Evolutionary conservation across 495 filamentous ascomycete genomes (phyloP).

Genomic region (Aeminium ludgeri): DNA sequence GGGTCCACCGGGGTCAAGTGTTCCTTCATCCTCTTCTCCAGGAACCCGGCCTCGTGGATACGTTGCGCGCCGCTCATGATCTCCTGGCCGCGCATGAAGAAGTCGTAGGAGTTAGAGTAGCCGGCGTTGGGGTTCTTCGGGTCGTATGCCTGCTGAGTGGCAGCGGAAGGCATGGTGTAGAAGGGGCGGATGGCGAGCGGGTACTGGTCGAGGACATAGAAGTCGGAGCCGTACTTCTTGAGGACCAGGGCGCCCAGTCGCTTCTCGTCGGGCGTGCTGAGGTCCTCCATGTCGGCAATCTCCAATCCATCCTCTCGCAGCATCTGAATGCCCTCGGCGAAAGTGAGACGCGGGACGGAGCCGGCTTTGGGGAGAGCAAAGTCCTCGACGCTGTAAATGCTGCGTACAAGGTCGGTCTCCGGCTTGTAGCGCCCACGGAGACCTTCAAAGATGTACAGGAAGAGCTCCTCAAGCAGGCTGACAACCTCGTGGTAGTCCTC

Average conservation of each 20-base stretch:
- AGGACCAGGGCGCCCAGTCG: slow-evolving; percentile 71
- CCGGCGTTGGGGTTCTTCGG: slow-evolving; percentile 52
- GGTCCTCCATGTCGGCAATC: slow-evolving; percentile 55
- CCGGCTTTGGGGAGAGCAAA: slow-evolving; percentile 41
- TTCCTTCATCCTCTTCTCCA: slow-evolving; percentile 47
- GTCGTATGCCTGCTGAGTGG: slow-evolving; percentile 37
- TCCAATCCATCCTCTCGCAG: slow-evolving; percentile 64
- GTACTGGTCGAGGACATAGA: slow-evolving; percentile 86
- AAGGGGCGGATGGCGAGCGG: slow-evolving; percentile 72
- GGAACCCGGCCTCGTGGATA: slow-evolving; percentile 54
- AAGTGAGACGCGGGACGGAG: slow-evolving; percentile 66
- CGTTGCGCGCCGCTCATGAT: slow-evolving; percentile 79
- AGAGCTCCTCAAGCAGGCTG: slow-evolving; percentile 26
- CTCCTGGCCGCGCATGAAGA: slow-evolving; percentile 88
- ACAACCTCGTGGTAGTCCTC: slow-evolving; percentile 33
- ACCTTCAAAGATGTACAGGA: slow-evolving; percentile 31
- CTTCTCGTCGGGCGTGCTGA: slow-evolving; percentile 73
- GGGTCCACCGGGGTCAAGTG: slow-evolving; percentile 56
- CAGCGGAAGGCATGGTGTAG: slow-evolving; percentile 68
- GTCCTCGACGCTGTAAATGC: slow-evolving; percentile 27
- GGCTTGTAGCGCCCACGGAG: slow-evolving; percentile 22
- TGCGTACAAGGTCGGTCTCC: slow-evolving; percentile 28
- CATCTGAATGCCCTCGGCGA: slow-evolving; percentile 68
- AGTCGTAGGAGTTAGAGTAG: slow-evolving; percentile 74
- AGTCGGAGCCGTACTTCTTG: slow-evolving; percentile 73